These are phyloP conservation scores for Pyrrhoderma noxium DNA, from an alignment of 1,284 basidiomycete species.

Conservation along the genomic window DNA sequence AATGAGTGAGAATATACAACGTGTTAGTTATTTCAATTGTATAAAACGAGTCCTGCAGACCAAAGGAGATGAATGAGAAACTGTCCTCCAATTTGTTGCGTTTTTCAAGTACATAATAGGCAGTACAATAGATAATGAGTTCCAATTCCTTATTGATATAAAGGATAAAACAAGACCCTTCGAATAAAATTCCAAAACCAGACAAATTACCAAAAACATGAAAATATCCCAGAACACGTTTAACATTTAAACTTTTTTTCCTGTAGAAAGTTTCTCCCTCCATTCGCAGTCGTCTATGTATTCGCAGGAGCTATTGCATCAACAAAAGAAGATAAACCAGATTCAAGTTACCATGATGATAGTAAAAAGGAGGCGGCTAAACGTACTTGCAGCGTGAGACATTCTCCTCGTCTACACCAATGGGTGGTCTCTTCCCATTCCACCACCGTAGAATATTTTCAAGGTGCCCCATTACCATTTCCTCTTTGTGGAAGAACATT, in stretches of 20 bases:
- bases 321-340: constrained; percentile 12
- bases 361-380: too few species aligned
- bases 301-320: constrained; percentile 59
- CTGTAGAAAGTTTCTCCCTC: constrained; percentile 60
- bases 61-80: too few species aligned
- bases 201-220: background rate
- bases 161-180: background rate
- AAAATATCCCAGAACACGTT: background rate
- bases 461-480: constrained; percentile 52
- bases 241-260: background rate
- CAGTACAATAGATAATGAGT: too few species aligned
- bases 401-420: constrained; percentile 59
- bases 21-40: too few species aligned
- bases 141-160: too few species aligned
- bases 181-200: background rate
- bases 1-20: too few species aligned
- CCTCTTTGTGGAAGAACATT: constrained; percentile 51
- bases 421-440: constrained; percentile 58
- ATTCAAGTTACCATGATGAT: constrained; percentile 8
- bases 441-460: constrained; percentile 62
- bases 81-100: too few species aligned
- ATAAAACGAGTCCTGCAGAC: too few species aligned
- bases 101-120: too few species aligned
- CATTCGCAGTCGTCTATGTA: constrained; percentile 78
- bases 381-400: constrained; percentile 65